A percentile compares a stretch with the other conserved stretches of the same genome.
These are phyloP conservation scores for Colletotrichum cuscutae DNA, from an alignment of 2,329 filamentous ascomycete genomes.

Conservation along the genomic window DNA sequence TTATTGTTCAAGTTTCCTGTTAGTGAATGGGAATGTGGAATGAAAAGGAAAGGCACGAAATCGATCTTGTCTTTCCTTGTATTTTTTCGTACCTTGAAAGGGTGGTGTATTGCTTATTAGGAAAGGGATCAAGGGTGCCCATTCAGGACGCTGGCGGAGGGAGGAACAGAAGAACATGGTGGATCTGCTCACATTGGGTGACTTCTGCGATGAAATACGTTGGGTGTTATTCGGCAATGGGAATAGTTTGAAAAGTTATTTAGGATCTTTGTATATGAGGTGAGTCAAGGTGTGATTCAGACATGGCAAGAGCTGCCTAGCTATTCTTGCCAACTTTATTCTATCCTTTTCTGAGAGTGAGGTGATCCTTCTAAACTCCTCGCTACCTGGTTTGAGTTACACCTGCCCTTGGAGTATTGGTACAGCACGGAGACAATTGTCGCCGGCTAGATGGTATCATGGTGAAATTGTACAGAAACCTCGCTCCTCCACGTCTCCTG, in stretches of 20 bases:
- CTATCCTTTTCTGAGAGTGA: constrained; percentile 11
- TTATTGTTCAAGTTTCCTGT: constrained; percentile 36
- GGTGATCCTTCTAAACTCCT: constrained; percentile 2
- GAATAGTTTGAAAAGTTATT: neutral
- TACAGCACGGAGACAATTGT: neutral
- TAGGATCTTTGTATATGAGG: constrained; percentile 19
- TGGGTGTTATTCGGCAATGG: no score
- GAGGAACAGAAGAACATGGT: constrained; percentile 54
- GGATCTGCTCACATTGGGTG: no score
- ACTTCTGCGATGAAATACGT: no score
- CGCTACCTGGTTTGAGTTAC: neutral
- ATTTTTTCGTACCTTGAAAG: constrained; percentile 40
- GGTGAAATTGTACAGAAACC: constrained; percentile 5
- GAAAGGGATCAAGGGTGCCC: constrained; percentile 44
- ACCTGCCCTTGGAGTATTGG: constrained; percentile 2
- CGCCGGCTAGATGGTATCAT: constrained; percentile 28
- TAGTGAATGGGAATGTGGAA: constrained; percentile 5
- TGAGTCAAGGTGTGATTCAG: constrained; percentile 11
- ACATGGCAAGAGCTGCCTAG: constrained; percentile 4
- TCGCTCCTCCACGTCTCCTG: neutral
- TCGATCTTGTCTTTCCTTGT: no score
- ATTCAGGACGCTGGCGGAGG: constrained; percentile 49
- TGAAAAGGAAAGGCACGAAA: neutral
- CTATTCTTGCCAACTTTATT: constrained; percentile 9
- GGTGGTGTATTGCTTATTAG: constrained; percentile 37